A percentile compares a stretch with the other conserved stretches of the same genome.
Conservation (phyloP, 371 early-diverging fungal species). For the Zychaea mexicana region DNA sequence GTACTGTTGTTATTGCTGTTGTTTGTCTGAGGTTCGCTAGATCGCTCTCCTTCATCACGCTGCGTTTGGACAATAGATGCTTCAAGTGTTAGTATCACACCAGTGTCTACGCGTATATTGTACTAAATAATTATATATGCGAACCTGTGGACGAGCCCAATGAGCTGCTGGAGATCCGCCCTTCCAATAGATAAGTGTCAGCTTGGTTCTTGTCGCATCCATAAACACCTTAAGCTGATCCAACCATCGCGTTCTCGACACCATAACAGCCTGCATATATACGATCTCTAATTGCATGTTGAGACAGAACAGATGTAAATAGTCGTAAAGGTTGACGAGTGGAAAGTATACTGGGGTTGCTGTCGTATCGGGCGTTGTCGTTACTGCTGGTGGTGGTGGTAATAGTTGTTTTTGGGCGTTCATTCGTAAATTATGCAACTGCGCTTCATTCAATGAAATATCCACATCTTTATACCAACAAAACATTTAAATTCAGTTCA, state of each 20-base stretch:
- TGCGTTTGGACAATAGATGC: background rate
- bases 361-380: background rate
- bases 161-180: conserved; percentile 46
- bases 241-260: conserved; percentile 68
- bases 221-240: conserved; percentile 68
- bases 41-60: background rate
- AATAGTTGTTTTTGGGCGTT: conserved; percentile 57
- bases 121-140: too few relatives aligned
- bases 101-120: too few relatives aligned
- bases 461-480: conserved; percentile 58
- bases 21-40: background rate
- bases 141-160: conserved; percentile 47
- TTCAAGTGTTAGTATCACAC: too few relatives aligned
- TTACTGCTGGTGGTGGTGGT: conserved; percentile 24
- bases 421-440: conserved; percentile 48
- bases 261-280: conserved; percentile 59
- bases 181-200: conserved; percentile 67
- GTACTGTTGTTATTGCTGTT: conserved; percentile 21
- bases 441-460: conserved; percentile 52
- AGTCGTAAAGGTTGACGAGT: conserved; percentile 69
- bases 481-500: background rate
- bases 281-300: conserved; percentile 69
- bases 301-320: conserved; percentile 67
- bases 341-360: conserved; percentile 36
- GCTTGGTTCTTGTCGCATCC: conserved; percentile 50